Base-by-base conservation (phyloP, 2,329 filamentous ascomycete species). In the Trichoderma arundinaceum region DNA sequence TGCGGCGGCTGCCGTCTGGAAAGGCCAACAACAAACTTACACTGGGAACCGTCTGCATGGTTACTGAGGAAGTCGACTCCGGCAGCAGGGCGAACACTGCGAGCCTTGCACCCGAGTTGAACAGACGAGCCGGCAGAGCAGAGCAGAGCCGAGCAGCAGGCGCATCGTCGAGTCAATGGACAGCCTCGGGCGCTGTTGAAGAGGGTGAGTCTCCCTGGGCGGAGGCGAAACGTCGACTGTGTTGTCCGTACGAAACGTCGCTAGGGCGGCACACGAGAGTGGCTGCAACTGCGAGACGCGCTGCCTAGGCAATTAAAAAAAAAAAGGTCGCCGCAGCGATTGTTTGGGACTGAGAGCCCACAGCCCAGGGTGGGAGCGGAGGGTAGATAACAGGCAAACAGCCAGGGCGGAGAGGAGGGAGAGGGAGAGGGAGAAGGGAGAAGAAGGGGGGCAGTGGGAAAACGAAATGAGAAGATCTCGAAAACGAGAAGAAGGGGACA, bases 1-100 rank as follows among this genome's bases (percentile, higher is more conserved):
- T 38, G 44, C 35, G 48, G 49, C 22, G 38, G 39, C 39, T 54
- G 63, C 46, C 56, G 53, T 65, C 33, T 39, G 17, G 35, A 49
- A 58, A 59, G 44, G 65, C 44, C 52, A 64, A 59, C 59, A 52
- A 49, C 7, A 28, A 74, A 81, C 80, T 78, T 77, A 82, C 80
- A 76, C 78, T 81, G 72, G 83, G 82, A 78, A 84, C 80, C 71
- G 82, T 79, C 81, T 84, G 83, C 83, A 84, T 84, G 73, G 75
- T 82, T 76, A 77, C 77, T 73, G 76, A 73, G 74, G 74, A 74
- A 73, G 72, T 73, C 76, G 77, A 76, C 75, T 77, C 77, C 74
- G 71, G 75, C 74, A 72, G 72, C 72, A 71, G 75, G 72, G 74
- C 73, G 73, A 73, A 73, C 74, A 70, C 73, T 69, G 69, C 72